Percentiles rank a stretch among this genome's conserved stretches.
Conservation (phyloP, 345 rosid species). For the Arabis hirsuta region DNA sequence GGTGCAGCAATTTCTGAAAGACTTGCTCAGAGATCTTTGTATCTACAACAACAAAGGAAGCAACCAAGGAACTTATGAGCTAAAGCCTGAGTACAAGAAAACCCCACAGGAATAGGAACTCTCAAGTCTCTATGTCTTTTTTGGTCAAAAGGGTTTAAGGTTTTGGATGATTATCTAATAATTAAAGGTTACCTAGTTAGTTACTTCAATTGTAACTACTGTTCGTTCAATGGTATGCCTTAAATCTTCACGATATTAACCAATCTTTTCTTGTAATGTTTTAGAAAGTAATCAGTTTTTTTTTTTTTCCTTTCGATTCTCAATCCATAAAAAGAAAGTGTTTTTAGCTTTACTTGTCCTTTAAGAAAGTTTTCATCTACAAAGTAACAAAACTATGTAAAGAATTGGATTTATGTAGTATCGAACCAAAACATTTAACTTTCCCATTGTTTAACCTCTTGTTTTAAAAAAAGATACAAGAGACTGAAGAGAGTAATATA, state of each 20-base stretch:
- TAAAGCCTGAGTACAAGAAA: constrained; percentile 88
- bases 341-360: background rate
- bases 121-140: background rate
- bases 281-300: background rate
- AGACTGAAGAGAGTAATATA: too few species aligned
- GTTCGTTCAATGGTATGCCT: background rate
- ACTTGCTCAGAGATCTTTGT: constrained; percentile 79
- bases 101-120: constrained; percentile 47
- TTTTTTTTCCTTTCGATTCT: too few species aligned
- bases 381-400: background rate
- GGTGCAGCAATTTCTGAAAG: constrained; percentile 85
- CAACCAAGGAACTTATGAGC: constrained; percentile 88
- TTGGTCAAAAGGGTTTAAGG: constrained; percentile 8
- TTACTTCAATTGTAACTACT: constrained; percentile 18
- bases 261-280: background rate
- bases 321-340: too few species aligned
- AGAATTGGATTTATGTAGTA: constrained; percentile 1
- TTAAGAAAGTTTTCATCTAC: background rate
- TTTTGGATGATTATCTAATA: background rate
- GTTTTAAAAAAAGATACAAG: too few species aligned
- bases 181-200: background rate
- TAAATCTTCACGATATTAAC: background rate
- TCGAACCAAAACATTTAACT: background rate
- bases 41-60: constrained; percentile 88
- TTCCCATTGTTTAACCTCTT: background rate